phyloP scores from a whole-genome alignment of 257 asterid species.

The Primulina huaijiensis region DNA sequence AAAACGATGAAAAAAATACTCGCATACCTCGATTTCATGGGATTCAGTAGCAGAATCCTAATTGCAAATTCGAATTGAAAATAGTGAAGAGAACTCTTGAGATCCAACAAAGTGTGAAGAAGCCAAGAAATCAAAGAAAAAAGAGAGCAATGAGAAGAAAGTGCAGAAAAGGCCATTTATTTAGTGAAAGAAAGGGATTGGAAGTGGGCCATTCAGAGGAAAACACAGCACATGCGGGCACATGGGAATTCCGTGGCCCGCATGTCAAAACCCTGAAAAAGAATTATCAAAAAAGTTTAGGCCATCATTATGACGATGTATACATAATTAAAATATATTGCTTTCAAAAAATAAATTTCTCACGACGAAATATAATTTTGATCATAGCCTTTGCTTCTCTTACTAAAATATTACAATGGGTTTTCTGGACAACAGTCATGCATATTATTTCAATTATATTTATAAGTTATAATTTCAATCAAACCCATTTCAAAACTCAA shows the following conservation, averaged over 20 bases:
- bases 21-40: conserved; percentile 33
- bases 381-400: too few species aligned
- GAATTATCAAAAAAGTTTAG: conserved; percentile 17
- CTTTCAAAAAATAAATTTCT: too few species aligned
- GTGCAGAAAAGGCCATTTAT: conserved; percentile 57
- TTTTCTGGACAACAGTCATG: too few species aligned
- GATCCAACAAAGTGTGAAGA: conserved; percentile 23
- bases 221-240: conserved; percentile 91
- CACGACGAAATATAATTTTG: too few species aligned
- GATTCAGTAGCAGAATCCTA: conserved; percentile 9
- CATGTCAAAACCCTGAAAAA: conserved; percentile 45
- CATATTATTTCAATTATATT: too few species aligned
- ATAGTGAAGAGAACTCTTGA: background rate
- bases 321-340: too few species aligned
- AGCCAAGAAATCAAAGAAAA: conserved; percentile 8
- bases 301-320: background rate
- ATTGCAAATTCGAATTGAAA: conserved; percentile 10
- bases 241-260: conserved; percentile 78
- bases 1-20: background rate
- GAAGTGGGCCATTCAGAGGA: conserved; percentile 68
- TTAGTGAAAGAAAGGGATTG: conserved; percentile 40
- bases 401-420: too few species aligned
- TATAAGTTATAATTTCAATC: too few species aligned
- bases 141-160: conserved; percentile 34
- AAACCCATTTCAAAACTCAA: too few species aligned